phyloP scores from a whole-genome alignment of 768 basidiomycete species.

The Boletus tylopilopsis region DNA sequence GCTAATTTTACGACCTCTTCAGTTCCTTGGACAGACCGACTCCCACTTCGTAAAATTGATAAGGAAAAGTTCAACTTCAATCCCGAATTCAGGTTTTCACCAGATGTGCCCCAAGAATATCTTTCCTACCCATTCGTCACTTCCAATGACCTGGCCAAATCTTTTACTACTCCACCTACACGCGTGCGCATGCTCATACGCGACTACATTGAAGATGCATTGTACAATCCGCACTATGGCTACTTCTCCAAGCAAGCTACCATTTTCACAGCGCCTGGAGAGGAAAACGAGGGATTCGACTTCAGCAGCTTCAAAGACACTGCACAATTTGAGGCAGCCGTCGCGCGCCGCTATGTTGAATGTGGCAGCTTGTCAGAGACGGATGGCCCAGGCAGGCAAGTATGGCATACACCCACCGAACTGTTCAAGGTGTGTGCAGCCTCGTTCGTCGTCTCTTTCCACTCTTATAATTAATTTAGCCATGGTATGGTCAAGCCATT shows the following conservation, averaged over 20 bases:
- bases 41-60: slow-evolving; percentile 7
- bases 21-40: slow-evolving; percentile 9
- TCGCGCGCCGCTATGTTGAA: slow-evolving; percentile 71
- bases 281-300: slow-evolving; percentile 51
- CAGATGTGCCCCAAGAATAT: slow-evolving; percentile 42
- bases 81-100: slow-evolving; percentile 50
- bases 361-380: slow-evolving; percentile 58
- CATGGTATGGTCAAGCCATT: slow-evolving; percentile 90
- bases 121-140: slow-evolving; percentile 56
- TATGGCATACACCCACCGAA: slow-evolving; percentile 99
- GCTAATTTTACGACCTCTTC: slow-evolving; percentile 24
- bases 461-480: slow-evolving; percentile 45
- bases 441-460: not conserved
- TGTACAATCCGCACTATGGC: slow-evolving; percentile 97
- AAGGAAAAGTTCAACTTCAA: slow-evolving; percentile 81
- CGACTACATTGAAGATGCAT: slow-evolving; percentile 94
- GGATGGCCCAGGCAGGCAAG: slow-evolving; percentile 76
- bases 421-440: slow-evolving; percentile 74
- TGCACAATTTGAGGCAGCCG: slow-evolving; percentile 74
- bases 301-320: slow-evolving; percentile 65
- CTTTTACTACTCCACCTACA: slow-evolving; percentile 55
- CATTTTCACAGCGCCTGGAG: slow-evolving; percentile 67
- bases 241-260: slow-evolving; percentile 93
- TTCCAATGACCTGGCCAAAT: slow-evolving; percentile 61
- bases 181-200: slow-evolving; percentile 91